phyloP scores from a whole-genome alignment of 1,284 basidiomycete species.

The Sparassis latifolia region DNA sequence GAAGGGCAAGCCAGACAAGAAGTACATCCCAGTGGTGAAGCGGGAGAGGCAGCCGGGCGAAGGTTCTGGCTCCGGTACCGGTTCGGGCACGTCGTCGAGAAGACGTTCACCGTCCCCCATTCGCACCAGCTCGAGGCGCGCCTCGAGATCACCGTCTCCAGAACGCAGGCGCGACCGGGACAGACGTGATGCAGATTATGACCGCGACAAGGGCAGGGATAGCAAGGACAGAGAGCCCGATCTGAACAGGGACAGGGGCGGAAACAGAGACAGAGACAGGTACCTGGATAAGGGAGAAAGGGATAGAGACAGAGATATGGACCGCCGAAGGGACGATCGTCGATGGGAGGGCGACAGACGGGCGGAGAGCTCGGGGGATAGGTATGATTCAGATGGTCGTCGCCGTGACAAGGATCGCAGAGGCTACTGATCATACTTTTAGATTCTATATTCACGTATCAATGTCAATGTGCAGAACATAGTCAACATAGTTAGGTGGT shows the following conservation, averaged over 20 bases:
- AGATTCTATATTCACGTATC: neutral
- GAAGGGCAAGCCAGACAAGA: constrained; percentile 49
- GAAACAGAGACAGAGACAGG: constrained; percentile 21
- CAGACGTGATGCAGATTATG: constrained; percentile 15
- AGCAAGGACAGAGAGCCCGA: constrained; percentile 11
- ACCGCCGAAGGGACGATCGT: too few species aligned
- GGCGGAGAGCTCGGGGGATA: constrained; percentile 22
- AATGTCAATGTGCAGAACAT: too few species aligned
- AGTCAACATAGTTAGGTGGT: too few species aligned
- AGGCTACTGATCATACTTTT: neutral
- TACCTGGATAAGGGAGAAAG: neutral
- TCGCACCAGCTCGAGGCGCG: constrained; percentile 12
- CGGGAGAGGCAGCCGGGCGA: constrained; percentile 35
- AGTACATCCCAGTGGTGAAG: constrained; percentile 73
- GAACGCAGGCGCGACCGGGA: constrained; percentile 26
- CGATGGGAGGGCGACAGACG: constrained; percentile 21
- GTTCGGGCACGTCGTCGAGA: constrained; percentile 10
- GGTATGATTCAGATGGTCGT: constrained; percentile 11
- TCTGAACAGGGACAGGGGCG: constrained; percentile 23
- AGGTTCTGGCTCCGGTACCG: constrained; percentile 10
- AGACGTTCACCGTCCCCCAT: constrained; percentile 19
- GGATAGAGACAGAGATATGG: too few species aligned
- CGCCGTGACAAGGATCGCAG: constrained; percentile 10
- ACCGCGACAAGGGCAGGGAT: constrained; percentile 22
- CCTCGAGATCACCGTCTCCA: constrained; percentile 24